Evolutionary conservation across 1,284 basidiomycete species (phyloP).

Genomic region (Omphalotus olearius): DNA sequence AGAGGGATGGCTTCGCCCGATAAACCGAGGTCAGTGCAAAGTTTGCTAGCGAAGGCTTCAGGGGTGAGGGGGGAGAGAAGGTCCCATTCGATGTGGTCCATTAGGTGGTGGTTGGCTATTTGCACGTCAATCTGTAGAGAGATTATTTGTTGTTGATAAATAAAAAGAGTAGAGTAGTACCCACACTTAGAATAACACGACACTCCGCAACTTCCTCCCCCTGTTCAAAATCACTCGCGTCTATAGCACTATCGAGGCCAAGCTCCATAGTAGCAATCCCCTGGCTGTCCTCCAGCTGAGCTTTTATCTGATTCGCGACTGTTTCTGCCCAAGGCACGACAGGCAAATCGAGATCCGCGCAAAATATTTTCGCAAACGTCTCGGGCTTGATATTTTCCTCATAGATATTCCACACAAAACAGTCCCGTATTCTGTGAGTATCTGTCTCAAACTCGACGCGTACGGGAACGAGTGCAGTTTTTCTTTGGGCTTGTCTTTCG

Average conservation of each 20-base stretch:
- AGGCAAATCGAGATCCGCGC: conserved; percentile 83
- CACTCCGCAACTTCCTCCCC: conserved; percentile 65
- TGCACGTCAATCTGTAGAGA: conserved; percentile 81
- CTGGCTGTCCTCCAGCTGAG: conserved; percentile 88
- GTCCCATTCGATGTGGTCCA: conserved; percentile 99
- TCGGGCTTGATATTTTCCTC: conserved; percentile 86
- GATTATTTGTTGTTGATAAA: background rate
- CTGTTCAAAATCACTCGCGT: conserved; percentile 24
- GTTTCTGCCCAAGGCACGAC: conserved; percentile 65
- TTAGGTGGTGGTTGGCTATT: conserved; percentile 85
- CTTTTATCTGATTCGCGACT: conserved; percentile 82
- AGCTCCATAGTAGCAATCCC: conserved; percentile 77
- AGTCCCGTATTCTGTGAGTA: conserved; percentile 87
- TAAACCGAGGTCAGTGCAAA: conserved; percentile 86
- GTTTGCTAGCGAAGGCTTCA: conserved; percentile 76
- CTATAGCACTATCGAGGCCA: conserved; percentile 56
- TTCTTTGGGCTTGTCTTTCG: too few species aligned
- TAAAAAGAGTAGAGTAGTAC: background rate
- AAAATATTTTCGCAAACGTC: conserved; percentile 82
- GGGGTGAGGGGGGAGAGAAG: conserved; percentile 90
- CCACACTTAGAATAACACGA: conserved; percentile 84
- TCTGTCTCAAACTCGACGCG: conserved; percentile 94
- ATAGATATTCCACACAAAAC: conserved; percentile 95
- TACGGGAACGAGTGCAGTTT: conserved; percentile 50
- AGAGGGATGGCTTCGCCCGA: conserved; percentile 85